Evolutionary conservation across 1,139 yeast genomes (phyloP).

Genomic region (Suhomyces choctaworum): DNA sequence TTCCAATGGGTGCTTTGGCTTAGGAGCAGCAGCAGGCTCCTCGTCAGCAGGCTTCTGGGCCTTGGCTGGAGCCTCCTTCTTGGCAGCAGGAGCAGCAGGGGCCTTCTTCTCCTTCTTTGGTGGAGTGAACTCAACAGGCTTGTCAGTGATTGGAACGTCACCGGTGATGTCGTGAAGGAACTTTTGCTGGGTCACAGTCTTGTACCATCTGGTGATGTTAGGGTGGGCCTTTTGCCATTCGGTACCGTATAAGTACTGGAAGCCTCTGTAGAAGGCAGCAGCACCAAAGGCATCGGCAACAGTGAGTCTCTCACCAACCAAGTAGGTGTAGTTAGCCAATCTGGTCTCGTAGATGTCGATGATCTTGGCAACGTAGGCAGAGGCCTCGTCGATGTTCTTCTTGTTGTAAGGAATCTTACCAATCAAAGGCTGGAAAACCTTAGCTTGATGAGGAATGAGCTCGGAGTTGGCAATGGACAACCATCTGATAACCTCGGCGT

Average conservation of each 20-base stretch:
- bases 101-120: constrained; percentile 79
- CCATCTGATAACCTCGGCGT: constrained; percentile 78
- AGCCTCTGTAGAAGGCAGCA: constrained; percentile 60
- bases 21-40: constrained; percentile 49
- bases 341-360: constrained; percentile 58
- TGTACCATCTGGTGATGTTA: constrained; percentile 80
- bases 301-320: constrained; percentile 88
- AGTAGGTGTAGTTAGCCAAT: constrained; percentile 75
- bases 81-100: constrained; percentile 54
- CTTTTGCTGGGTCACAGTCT: constrained; percentile 62
- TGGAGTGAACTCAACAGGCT: constrained; percentile 66
- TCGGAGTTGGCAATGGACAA: constrained; percentile 79
- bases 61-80: constrained; percentile 57
- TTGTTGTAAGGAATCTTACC: constrained; percentile 67
- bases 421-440: constrained; percentile 33
- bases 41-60: constrained; percentile 38
- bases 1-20: constrained; percentile 92
- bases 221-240: constrained; percentile 81
- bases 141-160: constrained; percentile 59
- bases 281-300: constrained; percentile 80
- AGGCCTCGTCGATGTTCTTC: constrained; percentile 64
- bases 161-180: constrained; percentile 45
- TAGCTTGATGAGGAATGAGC: constrained; percentile 46
- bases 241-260: constrained; percentile 65
- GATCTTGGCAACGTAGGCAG: constrained; percentile 38